phyloP scores from a whole-genome alignment of 495 filamentous ascomycete genomes.

The Penicillium ochrochloron region DNA sequence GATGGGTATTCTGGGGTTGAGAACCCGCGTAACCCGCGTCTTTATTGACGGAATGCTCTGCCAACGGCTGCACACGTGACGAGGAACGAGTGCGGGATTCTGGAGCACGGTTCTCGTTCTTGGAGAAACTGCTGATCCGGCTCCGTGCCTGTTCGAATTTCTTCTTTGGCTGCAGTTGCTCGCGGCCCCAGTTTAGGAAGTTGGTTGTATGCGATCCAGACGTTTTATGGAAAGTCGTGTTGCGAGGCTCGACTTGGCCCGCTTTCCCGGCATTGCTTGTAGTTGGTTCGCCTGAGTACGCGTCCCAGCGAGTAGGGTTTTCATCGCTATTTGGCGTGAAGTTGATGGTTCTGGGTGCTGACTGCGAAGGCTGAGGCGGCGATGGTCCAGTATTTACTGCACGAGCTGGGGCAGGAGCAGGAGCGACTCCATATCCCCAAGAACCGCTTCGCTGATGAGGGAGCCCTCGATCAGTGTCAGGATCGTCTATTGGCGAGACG shows the following conservation, averaged over 20 bases:
- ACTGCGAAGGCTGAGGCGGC: constrained; percentile 16
- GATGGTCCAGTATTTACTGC: constrained; percentile 1
- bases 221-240: constrained; percentile 31
- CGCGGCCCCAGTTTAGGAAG: constrained; percentile 38
- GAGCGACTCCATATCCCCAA: constrained; percentile 14
- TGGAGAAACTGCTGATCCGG: constrained; percentile 30
- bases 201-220: constrained; percentile 30
- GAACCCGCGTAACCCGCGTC: constrained; percentile 22
- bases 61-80: constrained; percentile 28
- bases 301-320: constrained; percentile 49
- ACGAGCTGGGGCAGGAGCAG: constrained; percentile 9
- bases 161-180: constrained; percentile 39
- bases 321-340: constrained; percentile 16
- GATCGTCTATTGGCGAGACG: constrained; percentile 53
- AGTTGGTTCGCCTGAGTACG: constrained; percentile 55
- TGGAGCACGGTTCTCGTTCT: constrained; percentile 28
- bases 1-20: constrained; percentile 8
- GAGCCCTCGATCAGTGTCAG: constrained; percentile 20
- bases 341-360: constrained; percentile 11
- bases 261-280: constrained; percentile 36
- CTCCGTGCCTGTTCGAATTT: constrained; percentile 36
- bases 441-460: constrained; percentile 15
- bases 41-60: constrained; percentile 23
- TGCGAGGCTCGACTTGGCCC: constrained; percentile 28
- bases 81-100: constrained; percentile 31